Conservation (phyloP, 2,329 filamentous ascomycete species). For the Tolypocladium ovalisporum region DNA sequence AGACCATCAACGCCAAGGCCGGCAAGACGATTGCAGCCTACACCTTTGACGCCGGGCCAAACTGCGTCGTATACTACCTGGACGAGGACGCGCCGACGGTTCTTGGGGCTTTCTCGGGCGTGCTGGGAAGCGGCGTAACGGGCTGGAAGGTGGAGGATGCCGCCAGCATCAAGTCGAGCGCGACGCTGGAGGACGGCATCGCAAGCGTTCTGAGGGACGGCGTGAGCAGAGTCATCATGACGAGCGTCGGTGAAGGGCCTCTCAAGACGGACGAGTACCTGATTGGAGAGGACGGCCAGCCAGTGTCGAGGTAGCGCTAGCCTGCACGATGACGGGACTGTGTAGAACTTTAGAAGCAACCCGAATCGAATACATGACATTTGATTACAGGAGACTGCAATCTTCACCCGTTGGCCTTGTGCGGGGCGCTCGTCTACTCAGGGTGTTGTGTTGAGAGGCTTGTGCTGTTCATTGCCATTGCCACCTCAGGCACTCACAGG, state of each 20-base stretch:
- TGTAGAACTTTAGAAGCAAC: not conserved
- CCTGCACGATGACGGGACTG: not conserved
- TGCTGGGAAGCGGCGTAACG: constrained; percentile 46
- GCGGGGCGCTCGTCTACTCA: not conserved
- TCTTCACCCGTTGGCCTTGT: not conserved
- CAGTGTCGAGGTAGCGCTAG: constrained; percentile 19
- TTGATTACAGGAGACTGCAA: not conserved
- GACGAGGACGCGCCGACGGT: constrained; percentile 65
- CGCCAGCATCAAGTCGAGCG: constrained; percentile 38
- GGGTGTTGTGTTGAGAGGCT: not conserved
- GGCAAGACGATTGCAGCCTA: constrained; percentile 81
- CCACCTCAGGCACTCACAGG: not conserved
- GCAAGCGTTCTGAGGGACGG: constrained; percentile 61
- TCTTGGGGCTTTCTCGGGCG: constrained; percentile 64
- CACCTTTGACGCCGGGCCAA: constrained; percentile 94
- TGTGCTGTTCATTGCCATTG: not conserved
- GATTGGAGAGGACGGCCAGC: constrained; percentile 54
- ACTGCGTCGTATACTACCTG: constrained; percentile 92
- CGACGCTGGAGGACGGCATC: constrained; percentile 55
- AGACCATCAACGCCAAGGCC: constrained; percentile 73
- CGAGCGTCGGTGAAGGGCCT: constrained; percentile 83
- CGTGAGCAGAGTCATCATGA: constrained; percentile 82
- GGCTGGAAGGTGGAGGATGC: constrained; percentile 62
- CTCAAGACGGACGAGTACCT: constrained; percentile 68
- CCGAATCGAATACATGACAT: not conserved